These are phyloP conservation scores for Nigrograna mackinnonii DNA, from an alignment of 2,329 filamentous ascomycete species.

Conservation along the genomic window DNA sequence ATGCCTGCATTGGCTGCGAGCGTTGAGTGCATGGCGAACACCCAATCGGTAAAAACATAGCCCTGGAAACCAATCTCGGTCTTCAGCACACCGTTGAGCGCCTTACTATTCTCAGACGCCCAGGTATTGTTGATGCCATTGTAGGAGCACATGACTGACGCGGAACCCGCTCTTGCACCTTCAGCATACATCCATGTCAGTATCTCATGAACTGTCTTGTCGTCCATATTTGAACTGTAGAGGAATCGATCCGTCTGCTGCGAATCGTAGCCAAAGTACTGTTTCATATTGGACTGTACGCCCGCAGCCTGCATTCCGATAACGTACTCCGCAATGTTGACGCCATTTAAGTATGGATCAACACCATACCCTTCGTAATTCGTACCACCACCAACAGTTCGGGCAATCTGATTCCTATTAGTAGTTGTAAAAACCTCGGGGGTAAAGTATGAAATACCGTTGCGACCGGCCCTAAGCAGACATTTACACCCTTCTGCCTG, in stretches of 20 bases:
- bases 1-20: slow-evolving; percentile 49
- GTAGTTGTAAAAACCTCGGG: too few relatives aligned
- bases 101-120: slow-evolving; percentile 42
- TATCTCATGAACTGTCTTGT: slow-evolving; percentile 67
- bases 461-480: too few relatives aligned
- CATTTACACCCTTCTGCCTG: slow-evolving; percentile 41
- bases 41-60: slow-evolving; percentile 49
- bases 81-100: slow-evolving; percentile 56
- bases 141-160: slow-evolving; percentile 64
- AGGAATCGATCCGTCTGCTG: slow-evolving; percentile 61
- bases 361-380: slow-evolving; percentile 50
- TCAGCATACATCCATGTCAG: slow-evolving; percentile 66
- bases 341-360: slow-evolving; percentile 50
- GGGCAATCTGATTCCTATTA: too few relatives aligned
- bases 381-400: slow-evolving; percentile 43
- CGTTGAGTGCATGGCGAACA: slow-evolving; percentile 48
- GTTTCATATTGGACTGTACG: slow-evolving; percentile 52
- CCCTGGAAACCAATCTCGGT: slow-evolving; percentile 56
- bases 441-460: slow-evolving; percentile 56
- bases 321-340: slow-evolving; percentile 45
- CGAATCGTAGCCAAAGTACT: slow-evolving; percentile 62
- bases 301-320: slow-evolving; percentile 45
- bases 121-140: slow-evolving; percentile 41
- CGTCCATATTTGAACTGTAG: slow-evolving; percentile 65
- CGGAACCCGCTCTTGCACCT: slow-evolving; percentile 66